phyloP scores from a whole-genome alignment of 2,329 filamentous ascomycete genomes.

The Aphanocladium album region DNA sequence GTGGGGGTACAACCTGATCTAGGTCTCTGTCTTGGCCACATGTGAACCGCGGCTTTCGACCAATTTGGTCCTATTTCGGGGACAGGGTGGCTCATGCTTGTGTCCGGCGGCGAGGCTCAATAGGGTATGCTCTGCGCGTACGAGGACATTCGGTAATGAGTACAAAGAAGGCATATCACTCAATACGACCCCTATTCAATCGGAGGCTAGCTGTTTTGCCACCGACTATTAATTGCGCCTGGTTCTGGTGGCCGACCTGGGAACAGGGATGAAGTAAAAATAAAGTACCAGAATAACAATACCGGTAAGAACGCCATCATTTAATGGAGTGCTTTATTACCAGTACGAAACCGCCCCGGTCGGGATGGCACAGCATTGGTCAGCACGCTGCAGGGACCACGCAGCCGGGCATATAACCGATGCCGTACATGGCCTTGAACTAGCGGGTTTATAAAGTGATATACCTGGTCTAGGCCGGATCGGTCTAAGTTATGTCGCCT shows the following conservation, averaged over 20 bases:
- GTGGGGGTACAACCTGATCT: background rate
- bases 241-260: background rate
- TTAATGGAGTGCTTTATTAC: background rate
- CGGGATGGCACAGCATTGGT: background rate
- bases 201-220: background rate
- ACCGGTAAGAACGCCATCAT: background rate
- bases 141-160: background rate
- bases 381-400: background rate
- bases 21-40: background rate
- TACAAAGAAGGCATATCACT: background rate
- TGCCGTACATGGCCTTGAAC: background rate
- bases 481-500: background rate
- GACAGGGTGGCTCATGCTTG: background rate
- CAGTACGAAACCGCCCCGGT: background rate
- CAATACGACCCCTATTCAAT: background rate
- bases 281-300: background rate
- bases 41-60: background rate
- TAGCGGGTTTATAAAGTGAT: background rate
- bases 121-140: background rate
- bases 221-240: background rate
- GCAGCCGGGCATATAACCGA: background rate
- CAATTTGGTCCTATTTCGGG: background rate
- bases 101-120: background rate
- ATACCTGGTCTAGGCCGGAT: background rate
- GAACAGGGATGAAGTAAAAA: background rate